Evolutionary conservation across 2,329 filamentous ascomycete genomes (phyloP).

Genomic region (Claviceps fusiformis): DNA sequence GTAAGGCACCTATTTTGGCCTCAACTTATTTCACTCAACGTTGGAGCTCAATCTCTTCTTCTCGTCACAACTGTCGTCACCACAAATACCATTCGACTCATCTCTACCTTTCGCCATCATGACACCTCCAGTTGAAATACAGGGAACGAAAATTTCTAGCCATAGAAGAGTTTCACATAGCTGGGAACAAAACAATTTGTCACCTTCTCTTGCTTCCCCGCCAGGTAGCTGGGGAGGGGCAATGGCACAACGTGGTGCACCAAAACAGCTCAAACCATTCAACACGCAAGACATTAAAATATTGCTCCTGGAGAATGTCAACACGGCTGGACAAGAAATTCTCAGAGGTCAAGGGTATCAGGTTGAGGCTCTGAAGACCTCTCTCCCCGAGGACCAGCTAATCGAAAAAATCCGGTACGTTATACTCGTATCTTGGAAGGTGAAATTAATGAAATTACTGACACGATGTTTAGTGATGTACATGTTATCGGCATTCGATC

Average conservation of each 20-base stretch:
- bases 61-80: neutral
- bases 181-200: constrained; percentile 42
- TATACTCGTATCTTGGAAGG: neutral
- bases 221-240: constrained; percentile 46
- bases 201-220: constrained; percentile 67
- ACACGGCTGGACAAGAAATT: constrained; percentile 75
- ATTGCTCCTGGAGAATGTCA: constrained; percentile 88
- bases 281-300: constrained; percentile 95
- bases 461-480: constrained; percentile 50
- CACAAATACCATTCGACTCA: neutral
- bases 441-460: constrained; percentile 4
- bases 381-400: constrained; percentile 79
- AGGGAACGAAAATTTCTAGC: constrained; percentile 19
- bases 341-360: constrained; percentile 82
- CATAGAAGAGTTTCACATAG: constrained; percentile 38
- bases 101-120: constrained; percentile 15
- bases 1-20: too few relatives aligned
- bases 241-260: constrained; percentile 23
- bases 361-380: constrained; percentile 81
- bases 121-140: constrained; percentile 34
- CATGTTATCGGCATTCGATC: constrained; percentile 97
- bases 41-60: neutral
- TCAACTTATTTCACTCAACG: neutral
- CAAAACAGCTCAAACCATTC: constrained; percentile 86
- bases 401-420: constrained; percentile 88